Conservation (phyloP, 1,284 basidiomycete species). For the Fomitopsis betulina region DNA sequence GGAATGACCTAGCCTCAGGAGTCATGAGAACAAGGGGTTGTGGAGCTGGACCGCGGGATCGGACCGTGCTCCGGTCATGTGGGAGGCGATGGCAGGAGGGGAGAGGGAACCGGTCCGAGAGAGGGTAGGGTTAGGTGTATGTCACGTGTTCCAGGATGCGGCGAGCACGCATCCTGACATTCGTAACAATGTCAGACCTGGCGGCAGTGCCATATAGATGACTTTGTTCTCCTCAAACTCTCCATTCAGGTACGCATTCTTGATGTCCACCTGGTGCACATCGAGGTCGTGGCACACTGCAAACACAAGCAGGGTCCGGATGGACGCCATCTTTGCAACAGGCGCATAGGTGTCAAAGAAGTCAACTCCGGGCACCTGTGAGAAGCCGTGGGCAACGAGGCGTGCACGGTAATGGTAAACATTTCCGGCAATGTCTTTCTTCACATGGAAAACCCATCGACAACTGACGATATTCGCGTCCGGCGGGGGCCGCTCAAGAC, state of each 20-base stretch:
- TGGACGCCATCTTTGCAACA: slow-evolving; percentile 23
- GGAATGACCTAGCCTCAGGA: too few species aligned
- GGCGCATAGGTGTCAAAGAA: slow-evolving; percentile 31
- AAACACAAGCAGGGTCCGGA: slow-evolving; percentile 25
- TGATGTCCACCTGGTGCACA: slow-evolving; percentile 31
- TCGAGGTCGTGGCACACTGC: slow-evolving; percentile 23
- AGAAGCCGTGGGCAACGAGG: slow-evolving; percentile 33
- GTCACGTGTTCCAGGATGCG: too few species aligned
- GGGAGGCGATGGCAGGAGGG: too few species aligned
- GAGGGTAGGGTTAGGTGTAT: too few species aligned
- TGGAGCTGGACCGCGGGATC: too few species aligned
- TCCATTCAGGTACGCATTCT: slow-evolving; percentile 28
- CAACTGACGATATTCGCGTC: slow-evolving; percentile 22
- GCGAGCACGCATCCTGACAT: too few species aligned
- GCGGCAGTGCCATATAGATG: slow-evolving; percentile 23
- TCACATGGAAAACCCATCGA: slow-evolving; percentile 30
- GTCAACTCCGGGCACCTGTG: slow-evolving; percentile 34
- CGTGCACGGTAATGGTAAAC: slow-evolving; percentile 28
- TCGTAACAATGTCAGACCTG: too few species aligned
- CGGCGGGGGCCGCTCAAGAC: slow-evolving; percentile 9
- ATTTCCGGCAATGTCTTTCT: slow-evolving; percentile 25
- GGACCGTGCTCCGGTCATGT: too few species aligned
- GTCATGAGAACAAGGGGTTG: too few species aligned
- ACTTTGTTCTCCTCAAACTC: slow-evolving; percentile 17
- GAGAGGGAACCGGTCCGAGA: too few species aligned